These are phyloP conservation scores for Endothia cerciana DNA, from an alignment of 2,329 filamentous ascomycete species.

Conservation along the genomic window DNA sequence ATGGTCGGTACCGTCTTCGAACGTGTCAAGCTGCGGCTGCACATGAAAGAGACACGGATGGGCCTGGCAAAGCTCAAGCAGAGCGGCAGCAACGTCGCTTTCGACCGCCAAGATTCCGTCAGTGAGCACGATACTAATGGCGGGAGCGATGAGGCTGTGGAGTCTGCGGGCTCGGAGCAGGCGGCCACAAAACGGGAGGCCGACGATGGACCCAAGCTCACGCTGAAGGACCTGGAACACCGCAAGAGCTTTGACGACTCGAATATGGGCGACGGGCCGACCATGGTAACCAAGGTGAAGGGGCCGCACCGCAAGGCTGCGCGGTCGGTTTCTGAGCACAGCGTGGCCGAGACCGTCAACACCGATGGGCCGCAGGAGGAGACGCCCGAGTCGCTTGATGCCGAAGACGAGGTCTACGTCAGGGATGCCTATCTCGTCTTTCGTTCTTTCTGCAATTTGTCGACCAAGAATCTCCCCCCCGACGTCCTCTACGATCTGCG, in stretches of 20 bases:
- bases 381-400: slow-evolving; percentile 62
- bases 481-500: slow-evolving; percentile 93
- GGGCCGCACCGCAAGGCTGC: slow-evolving; percentile 44
- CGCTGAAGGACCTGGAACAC: slow-evolving; percentile 68
- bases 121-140: slow-evolving; percentile 42
- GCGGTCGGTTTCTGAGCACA: slow-evolving; percentile 57
- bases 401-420: slow-evolving; percentile 94
- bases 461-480: slow-evolving; percentile 84
- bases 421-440: slow-evolving; percentile 97
- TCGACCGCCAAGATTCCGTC: slow-evolving; percentile 50
- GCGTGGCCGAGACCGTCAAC: slow-evolving; percentile 38
- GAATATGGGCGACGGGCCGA: slow-evolving; percentile 67
- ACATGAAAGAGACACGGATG: slow-evolving; percentile 81
- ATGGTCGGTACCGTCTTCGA: slow-evolving; percentile 99
- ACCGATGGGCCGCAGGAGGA: slow-evolving; percentile 60
- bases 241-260: slow-evolving; percentile 72
- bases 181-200: slow-evolving; percentile 36
- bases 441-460: slow-evolving; percentile 95
- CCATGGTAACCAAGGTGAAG: slow-evolving; percentile 67
- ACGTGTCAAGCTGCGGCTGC: slow-evolving; percentile 82
- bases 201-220: slow-evolving; percentile 58
- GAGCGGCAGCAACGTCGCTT: slow-evolving; percentile 56
- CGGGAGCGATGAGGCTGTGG: slow-evolving; percentile 44
- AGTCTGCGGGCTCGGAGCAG: slow-evolving; percentile 37
- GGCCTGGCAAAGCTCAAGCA: slow-evolving; percentile 58